Conservation (phyloP, 176 grass and related monocot species). For the Chloris gayana region DNA sequence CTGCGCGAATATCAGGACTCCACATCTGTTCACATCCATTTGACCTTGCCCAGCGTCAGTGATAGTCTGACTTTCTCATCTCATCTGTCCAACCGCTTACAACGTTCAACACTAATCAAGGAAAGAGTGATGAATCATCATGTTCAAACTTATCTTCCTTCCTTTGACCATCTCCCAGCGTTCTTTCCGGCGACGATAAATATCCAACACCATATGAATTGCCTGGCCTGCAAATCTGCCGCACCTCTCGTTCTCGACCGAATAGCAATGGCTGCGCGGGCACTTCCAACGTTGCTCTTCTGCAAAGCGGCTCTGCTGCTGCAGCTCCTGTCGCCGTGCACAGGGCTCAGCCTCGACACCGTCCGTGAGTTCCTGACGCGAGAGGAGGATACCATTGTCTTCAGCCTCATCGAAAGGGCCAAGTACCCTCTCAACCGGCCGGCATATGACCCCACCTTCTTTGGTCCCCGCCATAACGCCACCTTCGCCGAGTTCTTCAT, state of each 20-base stretch:
- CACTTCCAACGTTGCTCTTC: conserved; percentile 1
- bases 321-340: conserved; percentile 15
- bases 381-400: conserved; percentile 72
- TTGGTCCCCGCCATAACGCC: not conserved
- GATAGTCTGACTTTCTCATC: conserved; percentile 34
- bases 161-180: conserved; percentile 27
- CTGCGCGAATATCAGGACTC: conserved; percentile 10
- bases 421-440: conserved; percentile 55
- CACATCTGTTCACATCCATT: conserved; percentile 45
- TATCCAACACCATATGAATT: not conserved
- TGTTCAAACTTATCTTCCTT: not conserved
- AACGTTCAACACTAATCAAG: conserved; percentile 29
- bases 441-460: conserved; percentile 34
- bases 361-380: conserved; percentile 69
- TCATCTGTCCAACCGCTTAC: not conserved
- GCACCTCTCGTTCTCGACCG: not conserved
- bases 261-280: conserved; percentile 20
- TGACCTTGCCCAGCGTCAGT: conserved; percentile 22
- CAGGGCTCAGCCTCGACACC: conserved; percentile 50
- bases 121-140: conserved; percentile 3
- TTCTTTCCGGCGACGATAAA: conserved; percentile 33
- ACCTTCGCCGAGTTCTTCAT: conserved; percentile 61
- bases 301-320: conserved; percentile 27
- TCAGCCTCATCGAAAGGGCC: conserved; percentile 83
- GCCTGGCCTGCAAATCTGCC: conserved; percentile 3